Evolutionary conservation across 176 grass and related monocot species (phyloP).

Genomic region (Oropetium thomaeum): DNA sequence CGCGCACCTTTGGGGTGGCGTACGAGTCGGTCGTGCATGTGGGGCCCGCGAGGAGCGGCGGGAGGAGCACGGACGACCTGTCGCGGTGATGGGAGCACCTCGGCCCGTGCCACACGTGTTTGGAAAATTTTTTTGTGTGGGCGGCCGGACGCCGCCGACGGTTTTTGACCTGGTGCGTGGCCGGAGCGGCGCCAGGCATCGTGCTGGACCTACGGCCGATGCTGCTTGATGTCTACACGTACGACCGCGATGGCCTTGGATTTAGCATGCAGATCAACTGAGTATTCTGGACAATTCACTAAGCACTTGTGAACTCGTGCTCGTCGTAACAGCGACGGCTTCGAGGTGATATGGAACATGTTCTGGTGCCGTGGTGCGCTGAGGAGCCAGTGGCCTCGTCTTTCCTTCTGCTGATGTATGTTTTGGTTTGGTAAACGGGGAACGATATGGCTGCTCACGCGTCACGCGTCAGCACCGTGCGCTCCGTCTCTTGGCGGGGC

Average conservation of each 20-base stretch:
- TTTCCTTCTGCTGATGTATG: not conserved
- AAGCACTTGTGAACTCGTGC: no score
- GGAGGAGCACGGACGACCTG: conserved; percentile 25
- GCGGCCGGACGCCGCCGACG: not conserved
- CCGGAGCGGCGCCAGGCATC: not conserved
- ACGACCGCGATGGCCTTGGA: no score
- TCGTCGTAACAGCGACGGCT: not conserved
- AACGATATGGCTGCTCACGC: not conserved
- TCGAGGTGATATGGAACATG: not conserved
- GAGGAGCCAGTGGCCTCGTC: no score
- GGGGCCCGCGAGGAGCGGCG: conserved; percentile 2
- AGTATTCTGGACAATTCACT: no score
- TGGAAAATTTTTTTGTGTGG: not conserved
- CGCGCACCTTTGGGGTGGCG: not conserved
- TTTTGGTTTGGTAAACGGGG: not conserved
- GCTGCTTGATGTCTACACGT: no score
- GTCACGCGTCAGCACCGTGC: not conserved
- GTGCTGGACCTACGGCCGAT: not conserved
- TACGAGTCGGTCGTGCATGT: not conserved
- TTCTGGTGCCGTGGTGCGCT: no score
- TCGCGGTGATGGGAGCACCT: conserved; percentile 44
- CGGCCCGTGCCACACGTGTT: conserved; percentile 36
- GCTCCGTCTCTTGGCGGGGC: not conserved
- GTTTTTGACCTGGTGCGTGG: conserved; percentile 24
- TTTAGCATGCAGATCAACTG: no score